phyloP scores from a whole-genome alignment of 2,329 filamentous ascomycete genomes.

The Colletotrichum coccodes region DNA sequence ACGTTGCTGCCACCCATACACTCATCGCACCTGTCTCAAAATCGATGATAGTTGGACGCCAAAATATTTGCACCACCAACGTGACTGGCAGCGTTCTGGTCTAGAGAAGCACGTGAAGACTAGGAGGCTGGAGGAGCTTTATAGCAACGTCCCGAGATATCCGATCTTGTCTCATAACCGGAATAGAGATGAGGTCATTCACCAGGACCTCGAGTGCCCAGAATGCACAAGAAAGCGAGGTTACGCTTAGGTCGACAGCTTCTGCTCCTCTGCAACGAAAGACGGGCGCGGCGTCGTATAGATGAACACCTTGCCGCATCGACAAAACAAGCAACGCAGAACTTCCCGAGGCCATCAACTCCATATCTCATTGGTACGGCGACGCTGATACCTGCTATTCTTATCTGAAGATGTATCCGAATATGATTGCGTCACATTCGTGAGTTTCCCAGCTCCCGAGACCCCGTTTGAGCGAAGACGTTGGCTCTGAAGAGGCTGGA shows the following conservation, averaged over 20 bases:
- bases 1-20: too few species aligned
- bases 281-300: slow-evolving; percentile 20
- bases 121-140: slow-evolving; percentile 36
- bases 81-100: too few species aligned
- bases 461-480: slow-evolving; percentile 27
- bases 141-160: slow-evolving; percentile 37
- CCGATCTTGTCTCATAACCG: slow-evolving; percentile 50
- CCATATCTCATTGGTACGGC: slow-evolving; percentile 33
- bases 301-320: slow-evolving; percentile 35
- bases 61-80: too few species aligned
- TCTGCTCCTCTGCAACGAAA: slow-evolving; percentile 31
- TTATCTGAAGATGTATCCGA: slow-evolving; percentile 26
- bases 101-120: too few species aligned
- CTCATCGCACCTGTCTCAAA: too few species aligned
- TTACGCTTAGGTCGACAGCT: slow-evolving; percentile 37
- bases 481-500: slow-evolving; percentile 39
- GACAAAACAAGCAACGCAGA: slow-evolving; percentile 30
- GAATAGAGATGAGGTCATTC: slow-evolving; percentile 42
- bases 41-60: too few species aligned
- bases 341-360: slow-evolving; percentile 31
- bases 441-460: too few species aligned
- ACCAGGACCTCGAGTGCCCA: slow-evolving; percentile 37
- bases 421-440: neutral
- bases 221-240: slow-evolving; percentile 23
- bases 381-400: slow-evolving; percentile 24